Evolutionary conservation across 352 stramenopile genomes (phyloP), one percentile per base, ranked within the genome.

Genomic region (Globisporangium alternatum): DNA sequence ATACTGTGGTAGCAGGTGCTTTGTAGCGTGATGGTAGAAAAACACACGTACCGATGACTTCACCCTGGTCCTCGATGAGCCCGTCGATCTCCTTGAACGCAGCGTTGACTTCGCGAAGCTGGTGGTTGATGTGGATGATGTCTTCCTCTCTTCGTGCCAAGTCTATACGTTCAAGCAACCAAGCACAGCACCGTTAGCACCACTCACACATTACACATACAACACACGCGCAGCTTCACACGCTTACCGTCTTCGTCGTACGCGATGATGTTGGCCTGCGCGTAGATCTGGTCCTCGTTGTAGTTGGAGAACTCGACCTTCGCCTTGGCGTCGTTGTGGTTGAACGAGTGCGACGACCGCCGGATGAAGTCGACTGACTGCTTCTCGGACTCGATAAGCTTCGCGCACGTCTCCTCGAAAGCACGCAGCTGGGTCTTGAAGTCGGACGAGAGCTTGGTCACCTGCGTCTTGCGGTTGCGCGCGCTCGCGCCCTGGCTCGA

Each of bases 51-150:
- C 78, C 61, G 37, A 95, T 71, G 37, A 71, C 75, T 66, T 95
- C 87, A 58, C 81, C 81, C 69, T 95, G 87, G 60, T 94, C 87
- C 58, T 93, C 72, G n/a, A 95, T 70, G 15, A 95, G 77, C 5
- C 77, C 85, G 44, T 94, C 87, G 35, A 95, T 90, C 75, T 95
- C 87, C 44, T 88, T 70, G 68, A 93, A 95, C 12, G 87, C 85
- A 7, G 87, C 85, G 54, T 95, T 95, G 30, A 95, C 86, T 64
- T 95, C 87, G 0, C 83, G 77, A 31, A 95, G 69, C 60, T 95
- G 86, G 60, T 94, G 85, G 69, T 93, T 94, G 66, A 95, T 95
- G 57, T 94, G 86, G 62, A 95, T 77, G 52, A 95, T 95, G 51
- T 95, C 87, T 30, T 95, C 81, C 62, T 95, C 87, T 74, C 87